phyloP scores from a whole-genome alignment of 139 green algal genomes.

The Picochlorum sp. region DNA sequence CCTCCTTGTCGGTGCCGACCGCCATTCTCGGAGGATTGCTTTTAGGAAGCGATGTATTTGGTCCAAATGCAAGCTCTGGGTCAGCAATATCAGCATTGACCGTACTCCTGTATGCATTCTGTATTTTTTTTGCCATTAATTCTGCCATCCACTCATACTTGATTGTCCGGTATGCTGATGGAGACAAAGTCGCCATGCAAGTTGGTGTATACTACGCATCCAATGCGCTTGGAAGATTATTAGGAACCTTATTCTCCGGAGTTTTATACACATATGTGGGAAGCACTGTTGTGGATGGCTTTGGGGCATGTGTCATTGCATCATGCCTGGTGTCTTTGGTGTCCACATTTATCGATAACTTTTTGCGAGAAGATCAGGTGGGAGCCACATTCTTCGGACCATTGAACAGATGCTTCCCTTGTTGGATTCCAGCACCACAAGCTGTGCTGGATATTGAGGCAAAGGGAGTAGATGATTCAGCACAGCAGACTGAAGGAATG shows the following conservation, averaged over 20 bases:
- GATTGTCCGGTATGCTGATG: slow-evolving; percentile 63
- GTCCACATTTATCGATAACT: slow-evolving; percentile 26
- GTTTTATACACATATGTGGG: slow-evolving; percentile 68
- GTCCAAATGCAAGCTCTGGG: slow-evolving; percentile 1
- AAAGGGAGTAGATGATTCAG: no score
- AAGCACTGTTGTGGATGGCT: slow-evolving; percentile 40
- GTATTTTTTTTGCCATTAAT: slow-evolving; percentile 82
- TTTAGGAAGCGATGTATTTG: slow-evolving; percentile 42
- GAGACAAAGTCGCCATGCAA: slow-evolving; percentile 72
- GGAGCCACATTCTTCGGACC: background rate
- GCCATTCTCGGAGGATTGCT: slow-evolving; percentile 49
- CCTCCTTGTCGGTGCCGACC: slow-evolving; percentile 40
- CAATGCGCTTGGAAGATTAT: slow-evolving; percentile 69
- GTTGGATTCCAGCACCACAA: background rate
- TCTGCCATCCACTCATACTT: slow-evolving; percentile 72
- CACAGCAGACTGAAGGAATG: no score
- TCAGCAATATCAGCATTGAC: slow-evolving; percentile 23
- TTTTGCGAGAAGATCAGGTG: slow-evolving; percentile 37
- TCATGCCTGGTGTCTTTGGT: slow-evolving; percentile 46
- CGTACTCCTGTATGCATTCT: slow-evolving; percentile 52
- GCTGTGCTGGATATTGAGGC: no score
- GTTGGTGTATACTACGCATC: slow-evolving; percentile 83
- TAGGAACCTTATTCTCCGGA: slow-evolving; percentile 63
- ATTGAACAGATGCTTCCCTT: slow-evolving; percentile 8
- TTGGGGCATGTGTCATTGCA: slow-evolving; percentile 69